Conservation (phyloP, 2,329 filamentous ascomycete species). For the Colletotrichum aenigma region DNA sequence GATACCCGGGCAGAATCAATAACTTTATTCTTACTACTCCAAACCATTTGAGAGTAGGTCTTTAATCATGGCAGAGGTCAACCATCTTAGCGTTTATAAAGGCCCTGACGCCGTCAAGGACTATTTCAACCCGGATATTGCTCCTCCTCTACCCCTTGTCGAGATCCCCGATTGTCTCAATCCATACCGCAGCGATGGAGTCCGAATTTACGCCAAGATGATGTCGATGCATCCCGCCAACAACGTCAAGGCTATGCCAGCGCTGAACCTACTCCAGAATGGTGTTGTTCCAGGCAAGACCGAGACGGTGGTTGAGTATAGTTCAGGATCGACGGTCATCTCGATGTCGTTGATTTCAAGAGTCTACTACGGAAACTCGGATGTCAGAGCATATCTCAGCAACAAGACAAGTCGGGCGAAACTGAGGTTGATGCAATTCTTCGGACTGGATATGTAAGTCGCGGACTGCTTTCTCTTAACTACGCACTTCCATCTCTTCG, state of each 20-base stretch:
- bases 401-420: constrained; percentile 62
- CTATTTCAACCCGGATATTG: constrained; percentile 63
- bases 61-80: constrained; percentile 8
- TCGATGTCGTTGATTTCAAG: constrained; percentile 62
- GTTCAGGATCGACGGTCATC: constrained; percentile 66
- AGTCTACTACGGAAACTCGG: constrained; percentile 53
- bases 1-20: constrained; percentile 18
- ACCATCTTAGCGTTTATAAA: constrained; percentile 58
- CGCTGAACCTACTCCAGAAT: constrained; percentile 53
- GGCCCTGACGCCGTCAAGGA: constrained; percentile 60
- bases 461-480: background rate
- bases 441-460: constrained; percentile 56
- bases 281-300: constrained; percentile 46
- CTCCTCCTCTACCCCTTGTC: constrained; percentile 64
- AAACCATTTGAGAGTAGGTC: background rate
- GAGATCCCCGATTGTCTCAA: constrained; percentile 64
- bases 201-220: constrained; percentile 70
- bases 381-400: constrained; percentile 59
- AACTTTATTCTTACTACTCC: background rate
- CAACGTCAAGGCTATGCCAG: constrained; percentile 68
- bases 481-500: background rate
- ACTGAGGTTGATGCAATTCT: constrained; percentile 62
- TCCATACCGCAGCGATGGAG: constrained; percentile 59
- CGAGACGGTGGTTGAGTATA: constrained; percentile 62
- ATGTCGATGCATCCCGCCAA: constrained; percentile 68